A percentile compares a stretch with the other conserved stretches of the same genome.
Conservation (phyloP, 306 rosid species). For the Styphnolobium japonicum region DNA sequence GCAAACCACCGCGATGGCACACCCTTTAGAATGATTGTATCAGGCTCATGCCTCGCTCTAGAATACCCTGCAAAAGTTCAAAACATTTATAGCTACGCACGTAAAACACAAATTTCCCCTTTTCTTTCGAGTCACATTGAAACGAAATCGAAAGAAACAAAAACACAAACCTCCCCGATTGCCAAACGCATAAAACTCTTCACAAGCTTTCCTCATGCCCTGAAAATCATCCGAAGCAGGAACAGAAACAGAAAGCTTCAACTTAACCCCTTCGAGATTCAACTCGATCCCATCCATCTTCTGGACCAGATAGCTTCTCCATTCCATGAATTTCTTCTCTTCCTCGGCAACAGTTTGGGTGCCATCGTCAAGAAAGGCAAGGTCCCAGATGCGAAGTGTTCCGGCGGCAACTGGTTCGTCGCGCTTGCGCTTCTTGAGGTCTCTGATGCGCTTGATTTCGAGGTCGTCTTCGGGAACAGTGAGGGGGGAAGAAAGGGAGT, state of each 20-base stretch:
- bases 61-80: slow-evolving; percentile 41
- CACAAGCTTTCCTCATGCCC: slow-evolving; percentile 64
- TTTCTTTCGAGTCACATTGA: background rate
- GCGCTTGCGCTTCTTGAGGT: slow-evolving; percentile 82
- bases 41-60: slow-evolving; percentile 60
- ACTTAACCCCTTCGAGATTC: slow-evolving; percentile 74
- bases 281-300: slow-evolving; percentile 75
- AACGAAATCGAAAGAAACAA: background rate
- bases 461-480: slow-evolving; percentile 68
- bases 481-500: slow-evolving; percentile 48
- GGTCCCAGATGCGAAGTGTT: slow-evolving; percentile 59
- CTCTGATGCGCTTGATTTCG: slow-evolving; percentile 46
- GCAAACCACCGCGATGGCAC: slow-evolving; percentile 93
- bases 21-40: slow-evolving; percentile 66
- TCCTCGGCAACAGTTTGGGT: slow-evolving; percentile 15
- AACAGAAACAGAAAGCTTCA: slow-evolving; percentile 49
- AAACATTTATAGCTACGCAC: background rate
- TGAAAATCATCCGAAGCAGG: slow-evolving; percentile 64
- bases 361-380: slow-evolving; percentile 33
- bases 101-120: background rate
- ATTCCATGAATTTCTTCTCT: slow-evolving; percentile 48
- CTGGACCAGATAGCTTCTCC: slow-evolving; percentile 61
- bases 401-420: slow-evolving; percentile 74
- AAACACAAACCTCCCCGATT: slow-evolving; percentile 53
- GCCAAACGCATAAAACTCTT: slow-evolving; percentile 57